These are phyloP conservation scores for Tetrapisispora arboricola DNA, from an alignment of 805 yeast species.

Conservation along the genomic window DNA sequence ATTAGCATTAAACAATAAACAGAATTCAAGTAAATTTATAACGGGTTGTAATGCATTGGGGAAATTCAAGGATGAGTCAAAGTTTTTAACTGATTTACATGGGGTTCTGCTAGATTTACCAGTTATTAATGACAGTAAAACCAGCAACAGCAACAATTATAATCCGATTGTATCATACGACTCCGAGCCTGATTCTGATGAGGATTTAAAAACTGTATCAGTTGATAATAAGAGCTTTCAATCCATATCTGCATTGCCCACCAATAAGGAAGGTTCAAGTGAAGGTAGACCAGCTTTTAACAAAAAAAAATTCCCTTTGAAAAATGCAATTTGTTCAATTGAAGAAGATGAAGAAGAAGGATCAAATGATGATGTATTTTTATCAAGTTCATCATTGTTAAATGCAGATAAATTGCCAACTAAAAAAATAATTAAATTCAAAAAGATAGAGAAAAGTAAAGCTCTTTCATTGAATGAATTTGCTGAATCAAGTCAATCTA, in stretches of 20 bases:
- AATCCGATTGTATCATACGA: not conserved
- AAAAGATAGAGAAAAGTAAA: conserved; percentile 10
- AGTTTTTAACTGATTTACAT: conserved; percentile 8
- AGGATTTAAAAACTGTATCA: not conserved
- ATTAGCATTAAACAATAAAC: conserved; percentile 10
- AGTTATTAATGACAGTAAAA: not conserved
- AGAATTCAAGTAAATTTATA: conserved; percentile 11
- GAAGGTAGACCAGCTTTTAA: no score
- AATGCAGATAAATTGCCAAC: no score
- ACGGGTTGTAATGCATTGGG: conserved; percentile 20
- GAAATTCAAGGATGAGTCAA: conserved; percentile 15
- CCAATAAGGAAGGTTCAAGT: no score
- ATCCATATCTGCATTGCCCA: no score
- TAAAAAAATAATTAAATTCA: not conserved
- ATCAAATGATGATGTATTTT: not conserved
- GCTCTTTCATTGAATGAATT: conserved; percentile 17
- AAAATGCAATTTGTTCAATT: not conserved
- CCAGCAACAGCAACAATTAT: not conserved
- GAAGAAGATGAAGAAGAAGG: conserved; percentile 2
- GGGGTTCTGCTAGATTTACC: not conserved
- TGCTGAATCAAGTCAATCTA: conserved; percentile 1
- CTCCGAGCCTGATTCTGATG: not conserved
- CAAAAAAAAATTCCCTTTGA: not conserved
- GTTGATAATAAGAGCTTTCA: no score
- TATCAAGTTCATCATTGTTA: no score